Base-by-base conservation (phyloP, 2,329 filamentous ascomycete genomes). In the Ascochyta rabiei region DNA sequence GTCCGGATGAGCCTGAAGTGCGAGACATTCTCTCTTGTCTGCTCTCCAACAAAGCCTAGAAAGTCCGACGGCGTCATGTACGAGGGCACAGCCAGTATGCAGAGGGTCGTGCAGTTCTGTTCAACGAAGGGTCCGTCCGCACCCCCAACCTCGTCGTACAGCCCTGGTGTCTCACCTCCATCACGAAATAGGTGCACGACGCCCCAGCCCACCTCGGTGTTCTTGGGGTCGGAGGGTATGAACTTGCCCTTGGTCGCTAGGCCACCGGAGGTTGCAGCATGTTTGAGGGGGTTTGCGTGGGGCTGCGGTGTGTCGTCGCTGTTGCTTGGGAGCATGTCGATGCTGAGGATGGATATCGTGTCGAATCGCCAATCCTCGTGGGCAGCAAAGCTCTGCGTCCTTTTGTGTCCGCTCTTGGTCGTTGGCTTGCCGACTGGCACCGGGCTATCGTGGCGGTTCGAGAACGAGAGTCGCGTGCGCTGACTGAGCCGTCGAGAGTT, bases 1-100 rank as follows among this genome's bases (percentile, higher is more conserved):
- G 95, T 98, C 81, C 92, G 88, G 51, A 99, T 90, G 85, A 99
- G 91, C 48, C 95, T 84, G 71, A 96, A 96, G 78, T 99, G 95
- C 66, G 89, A 95, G 54, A 99, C 91, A 56, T 93, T 85, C 53
- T 89, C 86, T 72, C 90, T 85, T 73, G 93, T 96, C 70, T 87
- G 86, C 72, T 96, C 90, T 3, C 95, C 95, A 6, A 98, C 85
- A 66, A 96, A 98, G 0, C 91, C 93, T 60, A 98, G 78, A 55
- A 99, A 91, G 69, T 98, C 93, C 6, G 89, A 89, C 0, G 93
- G 90, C 7, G 91, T 91, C 79, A 98, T 89, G 75, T 97, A 98
- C 26, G 90, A 95, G 6, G 95, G 95, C 13, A 99, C 93, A 5
- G 93, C 93, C 24, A 96, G 87, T 60, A 99, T 93, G 74, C 95